Evolutionary conservation across 2,329 filamentous ascomycete species (phyloP), one percentile per base, ranked within the genome.

Genomic region (Paecilomyces variotii): DNA sequence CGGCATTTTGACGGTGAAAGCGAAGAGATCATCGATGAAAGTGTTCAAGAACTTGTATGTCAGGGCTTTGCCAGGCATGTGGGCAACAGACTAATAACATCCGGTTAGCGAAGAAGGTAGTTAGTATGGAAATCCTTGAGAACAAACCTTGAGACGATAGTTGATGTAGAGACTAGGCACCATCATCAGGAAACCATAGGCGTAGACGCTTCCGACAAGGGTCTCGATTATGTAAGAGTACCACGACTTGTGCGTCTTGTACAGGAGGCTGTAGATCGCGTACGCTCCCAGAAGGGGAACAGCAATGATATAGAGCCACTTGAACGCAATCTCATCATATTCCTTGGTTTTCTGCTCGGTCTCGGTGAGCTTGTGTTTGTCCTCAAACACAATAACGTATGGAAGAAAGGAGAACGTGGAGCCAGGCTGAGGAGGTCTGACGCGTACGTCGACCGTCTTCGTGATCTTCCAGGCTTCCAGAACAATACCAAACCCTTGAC

Each of bases 101-200:
- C 34, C 45, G 52, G 55, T 69, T 57, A 68, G 64, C 56, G 51
- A 26, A 32, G n/a, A 27, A n/a, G 24, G 28, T 56, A 7, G 30
- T 35, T 3, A 39, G 39, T 19, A 25, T 30, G 28, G 53, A 39
- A 50, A 27, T 4, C 49, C 12, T 12, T 50, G 54, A 34, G 53
- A 24, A 65, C 73, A 56, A 60, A 87, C 88, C 82, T 93, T 96
- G 65, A 99, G 85, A 11, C 93, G 87, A 80, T 99, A 99, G 82
- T 99, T 99, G 85, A 99, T 99, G 80, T 97, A 99, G 34, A 99
- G 81, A 60, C 87, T 89, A 12, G 94, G 94, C 7, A 99, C 89
- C 94, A 99, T 99, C 91, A 99, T 96, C 61, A 99, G 79, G 82
- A 99, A 99, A 3, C 94, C 94, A 72, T 99, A 99, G 0, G 94